Conservation (phyloP, 495 filamentous ascomycete species). For the Cercophora sp. region DNA sequence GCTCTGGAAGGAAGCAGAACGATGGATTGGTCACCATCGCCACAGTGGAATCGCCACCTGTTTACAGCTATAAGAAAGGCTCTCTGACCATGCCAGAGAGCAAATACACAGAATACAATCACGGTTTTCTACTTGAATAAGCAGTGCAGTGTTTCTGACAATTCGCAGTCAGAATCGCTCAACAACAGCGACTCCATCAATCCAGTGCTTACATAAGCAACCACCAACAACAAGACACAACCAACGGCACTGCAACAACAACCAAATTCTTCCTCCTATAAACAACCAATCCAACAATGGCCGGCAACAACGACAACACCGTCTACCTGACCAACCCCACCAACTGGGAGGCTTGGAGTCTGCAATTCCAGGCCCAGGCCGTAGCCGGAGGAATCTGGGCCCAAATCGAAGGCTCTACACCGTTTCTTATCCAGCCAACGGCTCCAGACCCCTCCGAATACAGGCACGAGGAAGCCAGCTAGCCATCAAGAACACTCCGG, state of each 20-base stretch:
- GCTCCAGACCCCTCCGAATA: background rate
- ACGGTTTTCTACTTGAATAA: background rate
- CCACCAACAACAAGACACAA: background rate
- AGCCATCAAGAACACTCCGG: background rate
- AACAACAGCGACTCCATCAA: background rate
- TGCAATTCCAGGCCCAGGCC: constrained; percentile 10
- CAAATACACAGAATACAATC: background rate
- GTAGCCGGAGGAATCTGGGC: constrained; percentile 2
- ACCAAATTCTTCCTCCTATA: background rate
- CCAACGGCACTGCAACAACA: background rate
- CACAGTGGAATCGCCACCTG: too few relatives aligned
- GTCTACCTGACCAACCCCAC: background rate
- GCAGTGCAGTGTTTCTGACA: background rate
- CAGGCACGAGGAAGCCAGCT: constrained; percentile 5
- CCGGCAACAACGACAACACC: constrained; percentile 7
- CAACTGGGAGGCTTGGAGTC: constrained; percentile 7
- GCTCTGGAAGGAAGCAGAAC: too few relatives aligned
- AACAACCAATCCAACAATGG: background rate
- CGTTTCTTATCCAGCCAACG: constrained; percentile 5
- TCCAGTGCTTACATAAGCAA: background rate
- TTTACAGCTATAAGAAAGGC: too few relatives aligned
- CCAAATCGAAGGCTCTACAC: constrained; percentile 6
- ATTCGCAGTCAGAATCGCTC: background rate
- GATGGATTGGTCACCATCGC: too few relatives aligned
- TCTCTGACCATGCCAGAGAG: too few relatives aligned